Conservation (phyloP, 371 early-diverging fungal genomes). For the Rhizomucor miehei region DNA sequence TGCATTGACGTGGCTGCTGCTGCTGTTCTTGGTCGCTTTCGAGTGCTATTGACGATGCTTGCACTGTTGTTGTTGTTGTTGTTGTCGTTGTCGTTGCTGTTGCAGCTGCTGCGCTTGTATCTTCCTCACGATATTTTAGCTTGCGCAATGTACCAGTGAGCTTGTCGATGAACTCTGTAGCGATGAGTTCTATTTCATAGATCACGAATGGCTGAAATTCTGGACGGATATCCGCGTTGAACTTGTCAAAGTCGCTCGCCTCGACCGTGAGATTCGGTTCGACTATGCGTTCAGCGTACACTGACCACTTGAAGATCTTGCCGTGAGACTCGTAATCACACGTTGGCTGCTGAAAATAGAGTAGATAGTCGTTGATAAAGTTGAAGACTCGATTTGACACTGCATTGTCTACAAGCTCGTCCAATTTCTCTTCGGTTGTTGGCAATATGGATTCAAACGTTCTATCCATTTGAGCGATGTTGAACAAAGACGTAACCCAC, state of each 20-base stretch:
- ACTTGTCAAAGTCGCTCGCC: conserved; percentile 32
- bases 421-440: conserved; percentile 56
- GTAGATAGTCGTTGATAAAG: conserved; percentile 67
- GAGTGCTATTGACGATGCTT: too few species aligned
- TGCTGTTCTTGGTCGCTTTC: conserved; percentile 1
- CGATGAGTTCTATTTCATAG: conserved; percentile 47
- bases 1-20: conserved; percentile 33
- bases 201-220: conserved; percentile 53
- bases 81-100: conserved; percentile 10
- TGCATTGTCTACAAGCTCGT: conserved; percentile 55
- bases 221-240: conserved; percentile 32
- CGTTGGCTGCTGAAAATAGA: conserved; percentile 54
- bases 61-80: conserved; percentile 17
- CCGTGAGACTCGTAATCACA: conserved; percentile 30
- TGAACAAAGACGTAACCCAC: conserved; percentile 61
- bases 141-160: conserved; percentile 57
- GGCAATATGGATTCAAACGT: conserved; percentile 45
- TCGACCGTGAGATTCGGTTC: conserved; percentile 22
- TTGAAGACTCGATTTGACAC: conserved; percentile 58
- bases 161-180: conserved; percentile 46
- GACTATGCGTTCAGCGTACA: conserved; percentile 3
- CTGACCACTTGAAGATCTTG: conserved; percentile 10
- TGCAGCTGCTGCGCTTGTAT: conserved; percentile 30
- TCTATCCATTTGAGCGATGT: conserved; percentile 39
- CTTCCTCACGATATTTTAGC: conserved; percentile 75